phyloP scores from a whole-genome alignment of 805 yeast genomes.

The Saccharomycopsis selenospora region DNA sequence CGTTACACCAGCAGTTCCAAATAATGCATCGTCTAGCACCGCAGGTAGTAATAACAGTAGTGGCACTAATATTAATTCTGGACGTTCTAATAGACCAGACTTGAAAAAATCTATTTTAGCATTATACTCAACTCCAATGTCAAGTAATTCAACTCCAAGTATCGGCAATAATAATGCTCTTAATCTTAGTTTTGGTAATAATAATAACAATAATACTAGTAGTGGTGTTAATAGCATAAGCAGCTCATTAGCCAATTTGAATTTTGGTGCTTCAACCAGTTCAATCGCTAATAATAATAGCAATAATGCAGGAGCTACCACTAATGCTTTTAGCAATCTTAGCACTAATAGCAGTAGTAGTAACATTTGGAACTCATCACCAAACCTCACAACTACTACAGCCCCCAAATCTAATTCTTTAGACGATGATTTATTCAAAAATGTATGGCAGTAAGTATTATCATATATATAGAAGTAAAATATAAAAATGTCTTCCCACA shows the following conservation, averaged over 20 bases:
- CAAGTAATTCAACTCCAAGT: slow-evolving; percentile 21
- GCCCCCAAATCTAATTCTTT: slow-evolving; percentile 29
- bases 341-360: too few relatives aligned
- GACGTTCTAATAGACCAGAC: slow-evolving; percentile 52
- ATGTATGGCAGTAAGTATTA: slow-evolving; percentile 61
- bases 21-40: slow-evolving; percentile 19
- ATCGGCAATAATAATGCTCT: not conserved
- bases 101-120: slow-evolving; percentile 88
- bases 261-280: slow-evolving; percentile 4
- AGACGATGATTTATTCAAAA: slow-evolving; percentile 62
- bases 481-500: too few relatives aligned
- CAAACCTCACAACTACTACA: slow-evolving; percentile 13
- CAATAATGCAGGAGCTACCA: slow-evolving; percentile 5
- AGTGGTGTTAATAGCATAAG: slow-evolving; percentile 4
- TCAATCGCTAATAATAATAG: slow-evolving; percentile 2
- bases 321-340: too few relatives aligned
- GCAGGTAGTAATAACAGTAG: slow-evolving; percentile 15
- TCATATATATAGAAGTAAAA: too few relatives aligned
- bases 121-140: slow-evolving; percentile 61
- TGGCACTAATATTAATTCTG: slow-evolving; percentile 8
- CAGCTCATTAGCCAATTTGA: slow-evolving; percentile 16
- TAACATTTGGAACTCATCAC: slow-evolving; percentile 9
- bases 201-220: not conserved
- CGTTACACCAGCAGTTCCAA: slow-evolving; percentile 19
- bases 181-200: slow-evolving; percentile 17